Conservation (phyloP, 208 protist genomes). For the Entamoeba invadens region DNA sequence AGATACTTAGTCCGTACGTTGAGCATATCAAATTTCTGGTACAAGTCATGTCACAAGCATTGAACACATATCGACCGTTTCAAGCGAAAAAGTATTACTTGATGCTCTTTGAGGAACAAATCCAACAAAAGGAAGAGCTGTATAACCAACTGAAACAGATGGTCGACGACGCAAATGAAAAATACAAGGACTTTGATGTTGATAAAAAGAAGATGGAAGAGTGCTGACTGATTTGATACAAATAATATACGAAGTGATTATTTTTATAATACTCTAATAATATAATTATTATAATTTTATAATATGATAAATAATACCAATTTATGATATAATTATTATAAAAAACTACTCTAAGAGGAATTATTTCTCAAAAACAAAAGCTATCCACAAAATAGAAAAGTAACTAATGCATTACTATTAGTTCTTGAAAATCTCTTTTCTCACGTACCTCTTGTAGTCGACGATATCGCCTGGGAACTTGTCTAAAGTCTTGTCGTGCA, state of each 20-base stretch:
- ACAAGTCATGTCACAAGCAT: background rate
- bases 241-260: no score
- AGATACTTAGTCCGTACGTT: background rate
- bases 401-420: no score
- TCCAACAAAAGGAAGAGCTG: background rate
- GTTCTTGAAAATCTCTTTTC: background rate
- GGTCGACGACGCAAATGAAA: background rate
- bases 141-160: background rate
- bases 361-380: no score
- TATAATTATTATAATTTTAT: no score
- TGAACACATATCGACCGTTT: background rate
- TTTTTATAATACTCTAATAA: no score
- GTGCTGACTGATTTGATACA: no score
- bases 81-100: background rate
- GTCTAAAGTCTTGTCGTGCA: background rate
- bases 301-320: no score
- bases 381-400: no score
- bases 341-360: no score
- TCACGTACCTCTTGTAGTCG: constrained; percentile 10
- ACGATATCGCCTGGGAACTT: constrained; percentile 15
- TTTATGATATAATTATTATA: no score
- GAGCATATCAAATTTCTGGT: background rate
- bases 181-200: background rate
- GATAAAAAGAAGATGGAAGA: background rate
- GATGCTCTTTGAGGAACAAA: background rate